phyloP scores from a whole-genome alignment of 169 alveolate genomes.

The Plasmodium gonderi region DNA sequence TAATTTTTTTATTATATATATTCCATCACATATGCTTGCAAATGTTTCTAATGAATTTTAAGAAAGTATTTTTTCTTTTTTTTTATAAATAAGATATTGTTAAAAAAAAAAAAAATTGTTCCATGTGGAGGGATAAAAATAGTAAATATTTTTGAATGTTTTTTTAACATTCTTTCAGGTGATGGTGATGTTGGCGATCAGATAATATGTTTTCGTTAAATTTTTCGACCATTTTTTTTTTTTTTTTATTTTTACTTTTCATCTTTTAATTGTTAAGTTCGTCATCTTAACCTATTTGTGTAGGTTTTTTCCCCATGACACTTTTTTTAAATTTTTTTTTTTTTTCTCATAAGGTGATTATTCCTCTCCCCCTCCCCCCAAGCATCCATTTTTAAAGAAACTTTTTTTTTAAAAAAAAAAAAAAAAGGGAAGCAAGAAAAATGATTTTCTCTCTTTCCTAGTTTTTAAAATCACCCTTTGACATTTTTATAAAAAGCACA shows the following conservation, averaged over 20 bases:
- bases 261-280: neutral
- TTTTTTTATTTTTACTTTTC: neutral
- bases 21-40: neutral
- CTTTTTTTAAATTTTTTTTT: no score
- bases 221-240: neutral
- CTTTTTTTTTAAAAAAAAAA: neutral
- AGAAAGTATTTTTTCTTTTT: neutral
- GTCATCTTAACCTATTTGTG: no score
- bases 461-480: neutral
- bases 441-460: neutral
- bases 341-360: no score
- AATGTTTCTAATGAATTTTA: neutral
- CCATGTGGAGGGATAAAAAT: no score
- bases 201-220: no score
- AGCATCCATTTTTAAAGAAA: neutral
- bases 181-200: no score
- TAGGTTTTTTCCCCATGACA: no score
- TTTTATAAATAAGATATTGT: no score
- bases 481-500: neutral
- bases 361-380: no score
- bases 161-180: neutral
- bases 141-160: neutral
- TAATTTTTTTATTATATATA: no score
- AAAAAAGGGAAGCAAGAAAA: neutral
- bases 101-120: neutral